phyloP scores from a whole-genome alignment of 768 basidiomycete species.

The Lactarius quietus region DNA sequence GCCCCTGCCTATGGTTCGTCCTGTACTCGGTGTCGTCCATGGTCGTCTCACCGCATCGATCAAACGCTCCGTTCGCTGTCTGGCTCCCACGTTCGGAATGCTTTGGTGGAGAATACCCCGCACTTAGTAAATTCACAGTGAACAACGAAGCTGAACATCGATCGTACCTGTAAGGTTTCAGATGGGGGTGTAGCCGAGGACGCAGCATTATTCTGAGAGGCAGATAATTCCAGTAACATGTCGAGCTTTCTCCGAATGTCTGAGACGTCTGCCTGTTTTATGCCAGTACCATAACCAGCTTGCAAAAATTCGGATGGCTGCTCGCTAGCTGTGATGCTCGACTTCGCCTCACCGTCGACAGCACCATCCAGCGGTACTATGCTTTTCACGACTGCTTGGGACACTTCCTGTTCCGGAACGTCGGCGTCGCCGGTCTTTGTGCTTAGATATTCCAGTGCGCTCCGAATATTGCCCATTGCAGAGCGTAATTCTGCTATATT shows the following conservation, averaged over 20 bases:
- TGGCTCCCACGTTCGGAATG: not conserved
- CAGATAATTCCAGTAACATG: constrained; percentile 31
- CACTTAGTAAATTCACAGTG: not conserved
- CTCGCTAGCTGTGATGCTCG: no score
- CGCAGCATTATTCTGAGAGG: constrained; percentile 10
- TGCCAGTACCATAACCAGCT: constrained; percentile 5
- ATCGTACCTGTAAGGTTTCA: constrained; percentile 5
- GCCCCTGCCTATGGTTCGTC: constrained; percentile 32
- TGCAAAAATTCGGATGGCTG: no score
- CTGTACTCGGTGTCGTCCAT: not conserved
- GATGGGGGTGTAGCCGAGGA: not conserved
- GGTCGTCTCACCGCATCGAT: not conserved
- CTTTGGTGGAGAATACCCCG: not conserved
- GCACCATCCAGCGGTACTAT: constrained; percentile 38
- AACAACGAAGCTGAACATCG: no score
- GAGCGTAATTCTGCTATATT: constrained; percentile 25
- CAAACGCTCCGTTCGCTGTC: not conserved
- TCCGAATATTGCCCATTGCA: constrained; percentile 14
- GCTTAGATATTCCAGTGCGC: not conserved
- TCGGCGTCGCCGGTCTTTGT: not conserved
- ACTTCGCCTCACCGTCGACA: constrained; percentile 23
- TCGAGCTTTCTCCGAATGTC: constrained; percentile 40
- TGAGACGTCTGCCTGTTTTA: constrained; percentile 27
- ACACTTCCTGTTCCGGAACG: constrained; percentile 30
- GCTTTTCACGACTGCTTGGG: constrained; percentile 39